Conservation (phyloP, 352 stramenopile genomes). For the Pythium sp. region DNA sequence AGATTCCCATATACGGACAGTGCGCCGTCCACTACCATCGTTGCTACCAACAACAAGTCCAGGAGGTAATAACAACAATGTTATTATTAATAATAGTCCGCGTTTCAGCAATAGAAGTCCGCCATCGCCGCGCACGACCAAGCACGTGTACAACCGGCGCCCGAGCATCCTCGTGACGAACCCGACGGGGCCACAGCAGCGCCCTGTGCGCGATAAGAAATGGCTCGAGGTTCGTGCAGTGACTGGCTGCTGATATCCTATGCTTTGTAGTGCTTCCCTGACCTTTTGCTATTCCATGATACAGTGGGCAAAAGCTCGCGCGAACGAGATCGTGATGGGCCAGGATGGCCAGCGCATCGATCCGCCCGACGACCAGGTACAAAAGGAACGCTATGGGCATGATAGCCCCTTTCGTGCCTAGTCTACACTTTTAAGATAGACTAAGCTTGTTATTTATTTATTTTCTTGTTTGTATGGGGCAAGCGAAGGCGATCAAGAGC, state of each 20-base stretch:
- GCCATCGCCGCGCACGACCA: conserved; percentile 1
- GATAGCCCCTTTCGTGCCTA: no score
- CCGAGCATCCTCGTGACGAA: conserved; percentile 17
- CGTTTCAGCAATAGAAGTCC: conserved; percentile 1
- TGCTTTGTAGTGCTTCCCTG: neutral
- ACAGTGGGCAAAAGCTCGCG: conserved; percentile 52
- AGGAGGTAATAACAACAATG: neutral
- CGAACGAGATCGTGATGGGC: conserved; percentile 31
- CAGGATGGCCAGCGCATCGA: conserved; percentile 19
- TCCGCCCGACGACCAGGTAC: conserved; percentile 28
- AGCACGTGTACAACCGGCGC: conserved; percentile 4
- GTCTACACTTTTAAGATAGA: no score
- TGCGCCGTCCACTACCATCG: conserved; percentile 5
- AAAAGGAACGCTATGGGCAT: neutral
- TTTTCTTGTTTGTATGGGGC: conserved; percentile 6
- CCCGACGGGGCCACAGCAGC: conserved; percentile 16
- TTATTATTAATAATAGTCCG: neutral
- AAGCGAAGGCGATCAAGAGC: conserved; percentile 23
- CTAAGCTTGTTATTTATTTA: no score
- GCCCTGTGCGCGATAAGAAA: conserved; percentile 24
- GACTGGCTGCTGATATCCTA: no score
- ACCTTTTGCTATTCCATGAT: neutral
- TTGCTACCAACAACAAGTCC: neutral
- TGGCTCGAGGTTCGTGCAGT: conserved; percentile 32
- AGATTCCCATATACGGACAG: conserved; percentile 13